Evolutionary conservation across 2,329 filamentous ascomycete species (phyloP).

Genomic region (Xylariaceae sp.): DNA sequence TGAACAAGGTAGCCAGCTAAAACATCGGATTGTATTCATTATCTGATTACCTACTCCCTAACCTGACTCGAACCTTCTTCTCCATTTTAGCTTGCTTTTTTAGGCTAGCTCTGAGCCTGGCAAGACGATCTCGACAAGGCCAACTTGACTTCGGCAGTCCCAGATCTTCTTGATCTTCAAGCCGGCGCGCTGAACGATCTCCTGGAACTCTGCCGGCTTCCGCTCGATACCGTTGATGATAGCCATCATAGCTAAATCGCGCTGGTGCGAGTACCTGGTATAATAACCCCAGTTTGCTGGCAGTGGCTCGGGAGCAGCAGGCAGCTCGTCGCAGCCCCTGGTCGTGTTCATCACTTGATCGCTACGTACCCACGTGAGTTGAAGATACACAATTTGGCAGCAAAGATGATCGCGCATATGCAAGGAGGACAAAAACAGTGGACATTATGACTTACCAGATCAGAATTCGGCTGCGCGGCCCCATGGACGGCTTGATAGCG

Average conservation of each 20-base stretch:
- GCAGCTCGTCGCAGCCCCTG: constrained; percentile 25
- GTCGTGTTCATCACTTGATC: constrained; percentile 37
- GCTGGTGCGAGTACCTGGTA: constrained; percentile 29
- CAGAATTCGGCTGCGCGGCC: constrained; percentile 17
- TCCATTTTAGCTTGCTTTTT: too few relatives aligned
- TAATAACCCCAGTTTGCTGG: constrained; percentile 35
- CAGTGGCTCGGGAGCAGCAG: constrained; percentile 28
- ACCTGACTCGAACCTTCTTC: too few relatives aligned
- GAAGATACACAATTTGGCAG: too few relatives aligned
- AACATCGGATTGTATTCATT: too few relatives aligned
- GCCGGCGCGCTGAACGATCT: constrained; percentile 27
- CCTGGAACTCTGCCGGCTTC: constrained; percentile 30
- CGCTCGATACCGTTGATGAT: constrained; percentile 36
- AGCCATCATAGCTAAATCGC: constrained; percentile 33
- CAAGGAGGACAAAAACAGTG: too few relatives aligned
- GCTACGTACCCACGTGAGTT: constrained; percentile 16
- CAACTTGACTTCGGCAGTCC: constrained; percentile 31
- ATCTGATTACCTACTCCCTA: too few relatives aligned
- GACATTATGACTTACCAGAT: constrained; percentile 14
- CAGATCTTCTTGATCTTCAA: constrained; percentile 30
- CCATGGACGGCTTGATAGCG: constrained; percentile 15
- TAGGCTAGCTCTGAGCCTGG: neutral
- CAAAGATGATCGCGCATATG: too few relatives aligned
- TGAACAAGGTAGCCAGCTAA: too few relatives aligned
- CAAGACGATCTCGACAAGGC: constrained; percentile 23